phyloP scores from a whole-genome alignment of 352 stramenopile species.

The Thalassiosira allenii region DNA sequence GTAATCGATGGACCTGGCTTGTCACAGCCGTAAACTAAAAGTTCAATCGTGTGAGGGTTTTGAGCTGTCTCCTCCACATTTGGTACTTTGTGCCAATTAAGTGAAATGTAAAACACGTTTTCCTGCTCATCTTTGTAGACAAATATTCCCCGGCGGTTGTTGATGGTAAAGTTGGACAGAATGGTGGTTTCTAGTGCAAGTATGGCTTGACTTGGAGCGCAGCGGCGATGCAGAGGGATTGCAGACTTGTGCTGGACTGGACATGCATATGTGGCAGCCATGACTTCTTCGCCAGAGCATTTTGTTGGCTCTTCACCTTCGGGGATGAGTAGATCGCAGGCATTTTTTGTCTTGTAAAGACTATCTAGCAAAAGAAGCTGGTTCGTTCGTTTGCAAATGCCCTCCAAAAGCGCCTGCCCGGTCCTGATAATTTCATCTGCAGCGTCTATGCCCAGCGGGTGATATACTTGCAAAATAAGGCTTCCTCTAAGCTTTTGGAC shows the following conservation, averaged over 20 bases:
- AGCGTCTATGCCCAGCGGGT: conserved; percentile 66
- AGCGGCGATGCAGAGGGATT: conserved; percentile 74
- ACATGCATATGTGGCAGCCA: conserved; percentile 54
- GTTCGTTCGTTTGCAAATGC: conserved; percentile 70
- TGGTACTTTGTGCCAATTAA: conserved; percentile 50
- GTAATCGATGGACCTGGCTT: conserved; percentile 78
- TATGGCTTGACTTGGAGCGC: conserved; percentile 66
- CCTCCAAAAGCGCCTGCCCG: conserved; percentile 46
- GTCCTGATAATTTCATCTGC: conserved; percentile 49
- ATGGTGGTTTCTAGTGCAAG: conserved; percentile 69
- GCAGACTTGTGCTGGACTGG: conserved; percentile 65
- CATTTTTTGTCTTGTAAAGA: conserved; percentile 74
- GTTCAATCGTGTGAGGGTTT: conserved; percentile 62
- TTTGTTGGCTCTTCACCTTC: conserved; percentile 24
- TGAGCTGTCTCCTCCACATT: conserved; percentile 48
- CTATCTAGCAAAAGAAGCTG: conserved; percentile 76
- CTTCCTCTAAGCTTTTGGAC: conserved; percentile 54
- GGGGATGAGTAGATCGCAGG: conserved; percentile 67
- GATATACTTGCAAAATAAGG: conserved; percentile 71
- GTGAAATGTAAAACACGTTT: conserved; percentile 82
- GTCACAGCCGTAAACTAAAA: conserved; percentile 76
- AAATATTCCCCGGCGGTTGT: conserved; percentile 73
- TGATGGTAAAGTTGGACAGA: conserved; percentile 82
- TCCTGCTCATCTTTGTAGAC: conserved; percentile 81
- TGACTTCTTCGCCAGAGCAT: conserved; percentile 12